Evolutionary conservation across 176 grass and related monocot genomes (phyloP), one percentile per base, ranked within the genome.

Genomic region (Otatea glauca): DNA sequence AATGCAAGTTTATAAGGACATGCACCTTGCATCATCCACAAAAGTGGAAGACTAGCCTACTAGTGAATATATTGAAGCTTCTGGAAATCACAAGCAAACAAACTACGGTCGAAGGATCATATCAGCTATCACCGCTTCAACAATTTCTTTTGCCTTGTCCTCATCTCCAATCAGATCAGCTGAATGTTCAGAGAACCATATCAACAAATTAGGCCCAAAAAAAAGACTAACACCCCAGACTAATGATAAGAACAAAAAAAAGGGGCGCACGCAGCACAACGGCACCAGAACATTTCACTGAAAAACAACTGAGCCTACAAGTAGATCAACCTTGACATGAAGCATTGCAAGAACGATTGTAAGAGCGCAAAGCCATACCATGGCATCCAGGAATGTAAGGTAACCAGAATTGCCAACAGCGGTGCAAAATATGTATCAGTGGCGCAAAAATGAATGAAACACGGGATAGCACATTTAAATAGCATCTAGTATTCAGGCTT

Each of bases 401-500:
- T n/a, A n/a, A n/a, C n/a, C n/a, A 1, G 50, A 77, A 29, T 7
- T 10, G 8, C 63, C 7, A 6, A 37, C 44, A 23, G 9, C 72
- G 20, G 41, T 23, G 53, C 10, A 42, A 18, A 12, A 23, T 21
- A 14, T 14, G 21, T 24, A 41, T 6, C 18, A 45, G 68, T 66
- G 15, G 39, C 15, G 0, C 2, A 23, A 49, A 49, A 53, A 61
- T 66, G 72, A 21, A 65, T 48, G 23, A 25, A 23, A 71, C 0
- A 16, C 17, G 65, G 21, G 34, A 68, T 50, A 86, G 9, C 35
- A 60, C 17, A 39, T 62, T 55, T 27, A 11, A 77, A 23, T 68
- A 88, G 10, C 70, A 45, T 85, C 6, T 78, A 29, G 90, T 90
- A 89, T 94, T 91, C 51, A 89, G 86, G 7, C 74, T 78, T 27